Conservation (phyloP, 176 grass and related monocot genomes). For the Carex littledalei region DNA sequence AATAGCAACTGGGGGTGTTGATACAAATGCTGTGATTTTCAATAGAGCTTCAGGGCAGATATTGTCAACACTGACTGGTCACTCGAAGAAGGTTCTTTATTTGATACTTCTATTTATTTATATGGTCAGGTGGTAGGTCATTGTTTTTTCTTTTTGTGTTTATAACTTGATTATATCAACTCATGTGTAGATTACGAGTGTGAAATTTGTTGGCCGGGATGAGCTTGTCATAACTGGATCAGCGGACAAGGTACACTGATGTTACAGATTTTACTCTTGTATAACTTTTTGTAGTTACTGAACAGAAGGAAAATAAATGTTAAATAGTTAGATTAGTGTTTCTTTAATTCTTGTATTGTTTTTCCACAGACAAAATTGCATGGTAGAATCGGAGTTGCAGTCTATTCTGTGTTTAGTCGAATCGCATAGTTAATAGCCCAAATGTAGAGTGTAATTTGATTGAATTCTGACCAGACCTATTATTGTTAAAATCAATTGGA, state of each 20-base stretch:
- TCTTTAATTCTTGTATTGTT: neutral
- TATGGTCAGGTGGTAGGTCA: neutral
- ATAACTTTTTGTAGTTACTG: neutral
- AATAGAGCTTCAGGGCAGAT: slow-evolving; percentile 86
- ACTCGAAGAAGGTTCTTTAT: slow-evolving; percentile 82
- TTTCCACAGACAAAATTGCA: neutral
- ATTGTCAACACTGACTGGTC: slow-evolving; percentile 77
- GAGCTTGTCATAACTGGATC: slow-evolving; percentile 77
- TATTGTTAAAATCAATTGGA: neutral
- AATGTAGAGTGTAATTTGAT: neutral
- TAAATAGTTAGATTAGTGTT: slow-evolving; percentile 30
- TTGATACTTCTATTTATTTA: neutral
- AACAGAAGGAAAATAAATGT: neutral
- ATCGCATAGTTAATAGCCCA: neutral
- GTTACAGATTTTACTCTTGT: neutral
- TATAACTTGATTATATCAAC: neutral
- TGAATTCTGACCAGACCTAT: neutral
- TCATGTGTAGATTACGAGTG: slow-evolving; percentile 64
- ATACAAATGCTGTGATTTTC: slow-evolving; percentile 95
- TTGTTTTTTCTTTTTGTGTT: neutral
- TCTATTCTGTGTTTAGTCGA: neutral
- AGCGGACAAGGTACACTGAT: slow-evolving; percentile 67
- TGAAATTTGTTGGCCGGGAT: slow-evolving; percentile 83
- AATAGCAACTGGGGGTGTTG: slow-evolving; percentile 83
- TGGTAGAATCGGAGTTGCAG: neutral